These are phyloP conservation scores for Rhizomucor pusillus DNA, from an alignment of 371 early-diverging fungal species.

Conservation along the genomic window DNA sequence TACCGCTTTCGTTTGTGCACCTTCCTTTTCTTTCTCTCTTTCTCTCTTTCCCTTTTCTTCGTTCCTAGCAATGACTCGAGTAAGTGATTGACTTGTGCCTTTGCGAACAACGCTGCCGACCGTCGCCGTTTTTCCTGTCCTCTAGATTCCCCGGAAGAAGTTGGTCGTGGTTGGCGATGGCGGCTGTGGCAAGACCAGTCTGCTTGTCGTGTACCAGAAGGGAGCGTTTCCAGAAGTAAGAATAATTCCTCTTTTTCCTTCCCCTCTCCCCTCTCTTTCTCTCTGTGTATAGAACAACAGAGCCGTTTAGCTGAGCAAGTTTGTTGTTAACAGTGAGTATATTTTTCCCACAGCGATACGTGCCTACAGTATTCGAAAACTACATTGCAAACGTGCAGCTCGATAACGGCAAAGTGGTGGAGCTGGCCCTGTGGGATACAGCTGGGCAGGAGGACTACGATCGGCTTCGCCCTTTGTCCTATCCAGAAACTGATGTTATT, in stretches of 20 bases:
- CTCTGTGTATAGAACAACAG: too few species aligned
- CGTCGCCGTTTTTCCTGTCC: neutral
- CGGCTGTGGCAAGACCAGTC: slow-evolving; percentile 86
- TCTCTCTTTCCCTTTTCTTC: slow-evolving; percentile 3
- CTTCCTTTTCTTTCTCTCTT: slow-evolving; percentile 8
- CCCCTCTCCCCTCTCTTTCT: too few species aligned
- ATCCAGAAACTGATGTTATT: slow-evolving; percentile 74
- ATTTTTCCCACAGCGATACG: slow-evolving; percentile 33
- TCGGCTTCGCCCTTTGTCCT: slow-evolving; percentile 72
- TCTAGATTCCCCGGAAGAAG: slow-evolving; percentile 46
- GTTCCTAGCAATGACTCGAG: slow-evolving; percentile 9
- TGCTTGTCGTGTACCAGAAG: slow-evolving; percentile 79
- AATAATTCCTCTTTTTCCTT: slow-evolving; percentile 16
- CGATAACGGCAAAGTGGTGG: slow-evolving; percentile 61
- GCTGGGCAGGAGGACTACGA: slow-evolving; percentile 94
- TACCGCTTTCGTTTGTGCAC: slow-evolving; percentile 1
- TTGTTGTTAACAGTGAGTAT: too few species aligned
- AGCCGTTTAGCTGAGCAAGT: too few species aligned
- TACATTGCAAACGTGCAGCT: slow-evolving; percentile 64
- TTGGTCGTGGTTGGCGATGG: slow-evolving; percentile 64
- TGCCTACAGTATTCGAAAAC: slow-evolving; percentile 81
- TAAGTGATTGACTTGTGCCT: neutral
- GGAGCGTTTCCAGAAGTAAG: slow-evolving; percentile 82
- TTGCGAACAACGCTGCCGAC: neutral
- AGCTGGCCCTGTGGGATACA: slow-evolving; percentile 71